A percentile compares a stretch with the other conserved stretches of the same genome.
These are phyloP conservation scores for Eleusine coracana DNA, from an alignment of 176 grass and related monocot species.

Conservation along the genomic window DNA sequence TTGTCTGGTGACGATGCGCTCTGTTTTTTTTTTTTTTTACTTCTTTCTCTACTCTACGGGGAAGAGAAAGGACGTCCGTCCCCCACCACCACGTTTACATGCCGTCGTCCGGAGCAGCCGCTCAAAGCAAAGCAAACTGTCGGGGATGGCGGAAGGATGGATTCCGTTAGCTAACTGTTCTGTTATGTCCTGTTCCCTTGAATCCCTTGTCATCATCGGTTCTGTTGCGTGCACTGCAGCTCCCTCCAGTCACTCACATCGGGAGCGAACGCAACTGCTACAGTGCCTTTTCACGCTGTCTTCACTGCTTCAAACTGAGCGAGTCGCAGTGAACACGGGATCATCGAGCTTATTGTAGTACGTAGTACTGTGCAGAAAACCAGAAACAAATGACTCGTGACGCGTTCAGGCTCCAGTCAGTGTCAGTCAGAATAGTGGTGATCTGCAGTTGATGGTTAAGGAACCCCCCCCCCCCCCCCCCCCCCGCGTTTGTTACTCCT, in stretches of 20 bases:
- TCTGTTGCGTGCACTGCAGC: background rate
- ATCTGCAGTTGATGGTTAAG: no score
- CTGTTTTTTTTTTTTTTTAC: background rate
- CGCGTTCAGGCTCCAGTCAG: background rate
- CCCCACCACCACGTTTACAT: background rate
- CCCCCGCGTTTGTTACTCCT: no score
- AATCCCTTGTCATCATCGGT: background rate
- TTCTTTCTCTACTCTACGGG: no score
- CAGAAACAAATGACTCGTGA: background rate
- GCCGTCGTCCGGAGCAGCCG: background rate
- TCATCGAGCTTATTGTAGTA: background rate
- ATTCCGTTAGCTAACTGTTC: background rate
- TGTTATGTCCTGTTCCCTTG: background rate
- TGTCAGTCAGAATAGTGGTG: no score
- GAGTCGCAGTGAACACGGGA: background rate
- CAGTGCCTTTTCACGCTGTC: no score
- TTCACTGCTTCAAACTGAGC: background rate
- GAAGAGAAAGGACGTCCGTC: background rate
- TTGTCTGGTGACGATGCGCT: conserved; percentile 28
- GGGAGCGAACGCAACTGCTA: no score
- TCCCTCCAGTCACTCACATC: background rate
- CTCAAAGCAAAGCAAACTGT: background rate
- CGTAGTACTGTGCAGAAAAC: background rate
- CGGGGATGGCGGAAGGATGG: background rate
- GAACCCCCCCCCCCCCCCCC: no score